Evolutionary conservation across 2,329 filamentous ascomycete genomes (phyloP).

Genomic region (Lachnellula occidentalis): DNA sequence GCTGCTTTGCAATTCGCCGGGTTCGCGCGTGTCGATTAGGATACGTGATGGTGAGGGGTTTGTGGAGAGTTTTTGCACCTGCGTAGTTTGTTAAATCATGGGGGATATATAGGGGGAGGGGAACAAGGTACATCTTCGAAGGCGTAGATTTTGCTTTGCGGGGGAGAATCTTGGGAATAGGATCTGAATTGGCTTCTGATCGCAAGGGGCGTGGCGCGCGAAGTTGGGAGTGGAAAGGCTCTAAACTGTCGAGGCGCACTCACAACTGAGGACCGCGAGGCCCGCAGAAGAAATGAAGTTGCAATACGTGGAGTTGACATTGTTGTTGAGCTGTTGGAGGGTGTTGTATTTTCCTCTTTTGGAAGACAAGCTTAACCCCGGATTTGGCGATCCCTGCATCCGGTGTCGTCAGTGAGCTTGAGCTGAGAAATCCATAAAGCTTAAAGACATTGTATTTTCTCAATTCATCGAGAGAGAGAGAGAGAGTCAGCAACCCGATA

Average conservation of each 20-base stretch:
- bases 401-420: conserved; percentile 1
- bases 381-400: conserved; percentile 11
- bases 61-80: conserved; percentile 38
- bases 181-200: conserved; percentile 8
- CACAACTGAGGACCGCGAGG: conserved; percentile 10
- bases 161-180: conserved; percentile 19
- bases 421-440: neutral
- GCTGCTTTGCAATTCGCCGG: conserved; percentile 54
- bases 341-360: neutral
- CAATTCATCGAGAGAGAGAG: too few relatives aligned
- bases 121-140: conserved; percentile 42
- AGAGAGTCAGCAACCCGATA: too few relatives aligned
- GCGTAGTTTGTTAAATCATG: conserved; percentile 19
- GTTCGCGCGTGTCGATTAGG: conserved; percentile 60
- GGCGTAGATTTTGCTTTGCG: conserved; percentile 38
- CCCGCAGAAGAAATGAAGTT: conserved; percentile 13
- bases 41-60: conserved; percentile 33
- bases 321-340: conserved; percentile 5
- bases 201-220: neutral
- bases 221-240: conserved; percentile 2
- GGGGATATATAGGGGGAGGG: neutral
- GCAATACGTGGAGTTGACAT: conserved; percentile 18
- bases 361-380: conserved; percentile 6
- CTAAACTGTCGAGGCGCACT: conserved; percentile 8
- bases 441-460: too few relatives aligned